Conservation (phyloP, 2,329 filamentous ascomycete species). For the Colletotrichum theobromicola region DNA sequence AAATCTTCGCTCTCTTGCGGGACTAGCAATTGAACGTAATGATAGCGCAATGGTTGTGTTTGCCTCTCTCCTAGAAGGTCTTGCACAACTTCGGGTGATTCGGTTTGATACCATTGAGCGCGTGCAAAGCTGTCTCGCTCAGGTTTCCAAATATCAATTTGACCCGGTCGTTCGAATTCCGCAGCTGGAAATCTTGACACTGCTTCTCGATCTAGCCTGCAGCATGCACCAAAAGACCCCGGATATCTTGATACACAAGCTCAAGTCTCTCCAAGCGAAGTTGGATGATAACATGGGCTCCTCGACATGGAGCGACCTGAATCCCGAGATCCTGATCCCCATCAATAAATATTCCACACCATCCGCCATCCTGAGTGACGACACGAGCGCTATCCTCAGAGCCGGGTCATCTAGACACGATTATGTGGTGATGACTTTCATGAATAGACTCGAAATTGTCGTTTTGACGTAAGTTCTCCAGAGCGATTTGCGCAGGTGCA, state of each 20-base stretch:
- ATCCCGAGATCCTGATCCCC: slow-evolving; percentile 58
- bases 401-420: slow-evolving; percentile 54
- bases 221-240: slow-evolving; percentile 68
- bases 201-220: slow-evolving; percentile 74
- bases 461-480: slow-evolving; percentile 55
- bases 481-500: not conserved
- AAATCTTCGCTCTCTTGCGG: slow-evolving; percentile 68
- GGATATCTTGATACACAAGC: slow-evolving; percentile 62
- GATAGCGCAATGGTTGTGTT: slow-evolving; percentile 71
- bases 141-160: slow-evolving; percentile 73
- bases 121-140: slow-evolving; percentile 76
- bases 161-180: slow-evolving; percentile 67
- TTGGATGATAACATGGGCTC: slow-evolving; percentile 61
- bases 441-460: slow-evolving; percentile 64
- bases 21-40: slow-evolving; percentile 62
- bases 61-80: slow-evolving; percentile 70
- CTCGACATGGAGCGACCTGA: slow-evolving; percentile 49
- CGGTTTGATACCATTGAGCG: slow-evolving; percentile 71
- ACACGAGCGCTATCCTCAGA: slow-evolving; percentile 60
- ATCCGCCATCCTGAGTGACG: slow-evolving; percentile 57
- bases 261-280: slow-evolving; percentile 64
- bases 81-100: slow-evolving; percentile 69
- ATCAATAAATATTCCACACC: slow-evolving; percentile 56
- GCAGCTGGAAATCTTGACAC: slow-evolving; percentile 69
- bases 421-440: slow-evolving; percentile 63